Evolutionary conservation across 1,284 basidiomycete species (phyloP).

Genomic region (Apiotrichum mycotoxinovorans): DNA sequence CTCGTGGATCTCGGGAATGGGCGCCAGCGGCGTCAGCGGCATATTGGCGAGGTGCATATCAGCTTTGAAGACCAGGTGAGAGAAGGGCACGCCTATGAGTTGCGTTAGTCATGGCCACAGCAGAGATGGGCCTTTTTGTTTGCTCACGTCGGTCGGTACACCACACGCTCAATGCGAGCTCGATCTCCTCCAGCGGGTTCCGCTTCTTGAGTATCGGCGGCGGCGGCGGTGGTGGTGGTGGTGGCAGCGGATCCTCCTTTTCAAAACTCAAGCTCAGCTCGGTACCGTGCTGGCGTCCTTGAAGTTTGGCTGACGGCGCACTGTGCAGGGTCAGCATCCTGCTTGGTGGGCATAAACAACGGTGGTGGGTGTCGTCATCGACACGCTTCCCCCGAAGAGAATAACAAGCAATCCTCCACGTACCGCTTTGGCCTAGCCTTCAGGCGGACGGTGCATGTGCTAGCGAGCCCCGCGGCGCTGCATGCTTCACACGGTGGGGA

Average conservation of each 20-base stretch:
- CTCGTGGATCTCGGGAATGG: constrained; percentile 1
- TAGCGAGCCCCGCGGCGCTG: constrained; percentile 9
- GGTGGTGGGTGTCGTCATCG: neutral
- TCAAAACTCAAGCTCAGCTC: neutral
- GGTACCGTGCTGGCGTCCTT: neutral
- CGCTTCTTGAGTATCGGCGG: neutral
- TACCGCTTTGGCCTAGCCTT: constrained; percentile 28
- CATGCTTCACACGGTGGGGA: constrained; percentile 23
- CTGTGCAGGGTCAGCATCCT: constrained; percentile 5
- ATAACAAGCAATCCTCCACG: constrained; percentile 1
- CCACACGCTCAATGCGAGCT: constrained; percentile 12
- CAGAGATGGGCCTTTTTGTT: too few species aligned
- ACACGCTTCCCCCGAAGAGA: too few species aligned
- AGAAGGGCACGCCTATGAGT: constrained; percentile 11
- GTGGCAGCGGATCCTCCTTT: neutral
- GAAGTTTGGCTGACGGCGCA: constrained; percentile 15
- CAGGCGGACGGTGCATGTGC: constrained; percentile 16
- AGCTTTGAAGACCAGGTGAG: constrained; percentile 15
- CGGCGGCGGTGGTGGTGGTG: neutral
- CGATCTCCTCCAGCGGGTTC: constrained; percentile 19
- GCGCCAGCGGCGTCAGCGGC: constrained; percentile 13
- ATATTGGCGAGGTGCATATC: constrained; percentile 13
- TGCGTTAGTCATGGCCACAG: too few species aligned
- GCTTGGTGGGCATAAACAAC: neutral
- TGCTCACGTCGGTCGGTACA: constrained; percentile 8